Evolutionary conservation across 495 filamentous ascomycete species (phyloP), one percentile per base, ranked within the genome.

Genomic region (Aspergillus leporis): DNA sequence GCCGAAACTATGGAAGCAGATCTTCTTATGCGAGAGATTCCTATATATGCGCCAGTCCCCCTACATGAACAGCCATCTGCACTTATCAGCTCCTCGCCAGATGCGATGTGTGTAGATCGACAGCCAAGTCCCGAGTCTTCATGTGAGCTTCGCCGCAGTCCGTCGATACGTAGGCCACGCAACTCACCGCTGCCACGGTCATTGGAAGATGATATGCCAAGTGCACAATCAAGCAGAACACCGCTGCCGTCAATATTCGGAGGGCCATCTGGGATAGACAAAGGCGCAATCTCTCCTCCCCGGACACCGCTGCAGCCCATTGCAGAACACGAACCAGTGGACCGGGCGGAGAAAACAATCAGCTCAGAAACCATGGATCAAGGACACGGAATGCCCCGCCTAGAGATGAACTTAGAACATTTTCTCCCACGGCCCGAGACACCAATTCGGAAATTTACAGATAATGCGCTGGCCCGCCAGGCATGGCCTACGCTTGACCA

Each of bases 51-150:
- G 16, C 58, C 64, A 25, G 56, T 59, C 13, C 59, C 69, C 10
- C 30, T 76, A 21, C 74, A 83, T 59, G 82, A 84, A 47, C 73
- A 77, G 45, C 76, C 81, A 4, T 82, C 83, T 19, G 68, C 77
- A 25, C 71, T 86, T 3, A 84, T 86, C 60, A 65, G 76, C 34
- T 79, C 82, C 13, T 81, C 83, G 4, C 81, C 81, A 4, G 75
- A 77, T n/a, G 74, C 67, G 9, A 19, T 32, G 51, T 16, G 53
- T 13, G 46, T 46, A 23, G 48, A 28, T 46, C 53, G 40, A 28
- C 38, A 25, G n/a, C 7, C 18, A 31, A 57, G 51, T 21, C 51
- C 64, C 36, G 55, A 68, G 45, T 61, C 68, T 53, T 41, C 61
- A 25, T 69, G 61, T 66, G 70, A 58, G 53, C 63, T 77, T 16